phyloP scores from a whole-genome alignment of 73 alveolate species.

The Paramecium caudatum region DNA sequence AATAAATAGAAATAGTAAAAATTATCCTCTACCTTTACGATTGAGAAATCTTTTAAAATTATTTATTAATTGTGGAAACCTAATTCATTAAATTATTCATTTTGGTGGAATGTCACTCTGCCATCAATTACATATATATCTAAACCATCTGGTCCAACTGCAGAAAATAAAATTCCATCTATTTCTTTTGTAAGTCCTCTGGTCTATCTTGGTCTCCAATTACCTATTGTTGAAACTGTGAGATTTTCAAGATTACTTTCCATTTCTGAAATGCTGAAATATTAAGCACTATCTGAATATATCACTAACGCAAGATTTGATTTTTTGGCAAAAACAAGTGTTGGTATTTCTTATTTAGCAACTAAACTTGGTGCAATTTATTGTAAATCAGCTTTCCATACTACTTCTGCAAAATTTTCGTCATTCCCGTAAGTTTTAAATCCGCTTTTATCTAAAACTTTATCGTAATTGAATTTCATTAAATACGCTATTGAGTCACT shows the following conservation, averaged over 20 bases:
- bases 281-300: slow-evolving; percentile 49
- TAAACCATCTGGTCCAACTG: slow-evolving; percentile 43
- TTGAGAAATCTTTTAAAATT: slow-evolving; percentile 29
- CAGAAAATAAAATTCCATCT: slow-evolving; percentile 23
- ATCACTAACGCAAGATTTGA: slow-evolving; percentile 10
- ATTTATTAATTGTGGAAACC: background rate
- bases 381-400: slow-evolving; percentile 41
- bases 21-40: background rate
- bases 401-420: slow-evolving; percentile 32
- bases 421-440: slow-evolving; percentile 31
- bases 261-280: slow-evolving; percentile 9
- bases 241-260: background rate
- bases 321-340: slow-evolving; percentile 7
- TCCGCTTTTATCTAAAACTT: background rate
- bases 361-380: background rate
- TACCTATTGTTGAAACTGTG: background rate
- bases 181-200: slow-evolving; percentile 60
- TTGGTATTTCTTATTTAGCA: slow-evolving; percentile 23
- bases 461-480: slow-evolving; percentile 44
- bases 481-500: slow-evolving; percentile 5
- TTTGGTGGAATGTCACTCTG: background rate
- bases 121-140: slow-evolving; percentile 24
- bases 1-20: background rate
- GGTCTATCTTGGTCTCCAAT: slow-evolving; percentile 21
- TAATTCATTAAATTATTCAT: background rate